phyloP scores from a whole-genome alignment of 2,329 filamentous ascomycete species.

The Reticulascus tulasneorum region DNA sequence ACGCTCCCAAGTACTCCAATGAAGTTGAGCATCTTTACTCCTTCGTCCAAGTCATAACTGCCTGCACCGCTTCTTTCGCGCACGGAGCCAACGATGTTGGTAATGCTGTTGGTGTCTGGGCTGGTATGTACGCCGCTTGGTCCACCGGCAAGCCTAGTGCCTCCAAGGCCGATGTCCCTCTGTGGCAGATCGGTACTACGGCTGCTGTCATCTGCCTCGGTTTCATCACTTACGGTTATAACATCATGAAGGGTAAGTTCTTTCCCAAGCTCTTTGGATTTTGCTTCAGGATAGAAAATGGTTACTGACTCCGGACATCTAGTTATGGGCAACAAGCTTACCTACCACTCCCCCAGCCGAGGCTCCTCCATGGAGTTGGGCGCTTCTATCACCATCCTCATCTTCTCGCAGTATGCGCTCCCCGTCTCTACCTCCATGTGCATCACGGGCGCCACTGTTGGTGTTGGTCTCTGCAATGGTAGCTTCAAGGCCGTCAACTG shows the following conservation, averaged over 20 bases:
- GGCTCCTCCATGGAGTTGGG: conserved; percentile 75
- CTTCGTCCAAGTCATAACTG: conserved; percentile 62
- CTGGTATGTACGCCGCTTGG: conserved; percentile 66
- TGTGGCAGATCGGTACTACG: conserved; percentile 73
- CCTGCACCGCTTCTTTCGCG: conserved; percentile 68
- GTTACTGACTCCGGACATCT: too few relatives aligned
- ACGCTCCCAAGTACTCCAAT: conserved; percentile 62
- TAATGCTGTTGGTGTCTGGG: conserved; percentile 66
- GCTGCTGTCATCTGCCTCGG: conserved; percentile 60
- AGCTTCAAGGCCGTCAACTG: conserved; percentile 69
- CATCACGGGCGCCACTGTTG: conserved; percentile 74
- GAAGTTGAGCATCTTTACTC: conserved; percentile 67
- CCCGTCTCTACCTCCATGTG: conserved; percentile 76
- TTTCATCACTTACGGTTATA: conserved; percentile 71
- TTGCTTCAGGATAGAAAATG: too few relatives aligned
- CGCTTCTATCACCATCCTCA: conserved; percentile 68
- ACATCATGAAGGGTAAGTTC: conserved; percentile 70
- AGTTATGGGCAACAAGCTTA: conserved; percentile 80
- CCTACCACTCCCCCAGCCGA: conserved; percentile 56
- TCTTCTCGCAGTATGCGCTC: conserved; percentile 71
- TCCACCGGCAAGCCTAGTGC: conserved; percentile 56
- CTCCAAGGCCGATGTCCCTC: conserved; percentile 60
- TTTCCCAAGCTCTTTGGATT: background rate
- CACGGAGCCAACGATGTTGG: conserved; percentile 76
- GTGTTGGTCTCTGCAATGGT: conserved; percentile 73